Evolutionary conservation across 129 eudicot genomes (phyloP), one percentile per base, ranked within the genome.

Genomic region (Pulicaria dysenterica): DNA sequence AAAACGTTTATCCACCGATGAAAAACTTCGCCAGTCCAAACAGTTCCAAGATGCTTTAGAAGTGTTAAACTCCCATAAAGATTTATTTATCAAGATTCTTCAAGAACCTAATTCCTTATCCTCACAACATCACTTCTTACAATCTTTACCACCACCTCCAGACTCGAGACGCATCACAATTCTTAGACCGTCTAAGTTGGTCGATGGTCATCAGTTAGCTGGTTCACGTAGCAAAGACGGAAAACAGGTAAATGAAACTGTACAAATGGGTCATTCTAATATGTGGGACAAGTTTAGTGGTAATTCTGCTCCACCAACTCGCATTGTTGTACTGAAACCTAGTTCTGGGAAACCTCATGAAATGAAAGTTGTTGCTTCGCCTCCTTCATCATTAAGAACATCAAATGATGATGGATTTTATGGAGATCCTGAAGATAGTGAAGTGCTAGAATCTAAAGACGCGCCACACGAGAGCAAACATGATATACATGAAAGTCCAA

Each of bases 21-120:
- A 85, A 84, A 91, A 86, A 65, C 96, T 79, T 73, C 91, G 96
- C 19, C 96, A 95, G 66, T 80, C 97, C 8, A 88, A 91, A 77
- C 88, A 95, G 73, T 88, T 95, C 82, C 94, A 95, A 73, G 99
- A 95, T 54, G 97, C 97, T 49, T 78, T 95, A 58, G 97, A 95
- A 77, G 88, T 90, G 62, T 74, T 95, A 78, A 88, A 80, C 69
- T 84, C 95, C 44, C 86, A 95, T 58, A 86, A 82, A 69, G 97
- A 95, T 72, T 85, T 86, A 64, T 88, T 95, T 61, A 84, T 95
- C 14, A 85, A 86, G 74, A 79, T 87, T 80, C 84, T 95, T 40
- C 97, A 95, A 79, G 99, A 95, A 70, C 97, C 94, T 0, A 83
- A 82, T 83, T 80, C 97, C 2, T 67, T 91, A 77, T 79, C 86